These are phyloP conservation scores for Amanita inopinata DNA, from an alignment of 768 basidiomycete genomes.

Conservation along the genomic window DNA sequence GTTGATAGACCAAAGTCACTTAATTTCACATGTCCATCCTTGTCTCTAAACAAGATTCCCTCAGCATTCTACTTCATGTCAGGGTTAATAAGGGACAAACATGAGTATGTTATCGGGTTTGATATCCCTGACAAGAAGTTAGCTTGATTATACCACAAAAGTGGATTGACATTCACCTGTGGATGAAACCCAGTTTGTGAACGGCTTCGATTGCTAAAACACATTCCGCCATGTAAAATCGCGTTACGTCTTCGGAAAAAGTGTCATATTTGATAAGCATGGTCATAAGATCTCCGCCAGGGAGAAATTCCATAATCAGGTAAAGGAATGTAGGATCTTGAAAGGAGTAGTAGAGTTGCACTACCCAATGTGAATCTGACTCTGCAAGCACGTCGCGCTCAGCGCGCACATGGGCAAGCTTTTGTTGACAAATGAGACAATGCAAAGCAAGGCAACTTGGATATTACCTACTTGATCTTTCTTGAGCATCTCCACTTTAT, in stretches of 20 bases:
- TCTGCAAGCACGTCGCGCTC: conserved; percentile 96
- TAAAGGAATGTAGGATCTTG: conserved; percentile 90
- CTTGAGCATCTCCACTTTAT: conserved; percentile 98
- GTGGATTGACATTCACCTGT: conserved; percentile 48
- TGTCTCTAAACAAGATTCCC: conserved; percentile 40
- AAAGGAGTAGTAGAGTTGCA: conserved; percentile 97
- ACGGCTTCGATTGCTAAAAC: conserved; percentile 96
- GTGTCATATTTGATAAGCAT: conserved; percentile 99
- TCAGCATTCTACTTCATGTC: neutral
- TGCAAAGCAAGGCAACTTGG: neutral
- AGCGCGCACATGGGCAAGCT: conserved; percentile 97
- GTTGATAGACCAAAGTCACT: conserved; percentile 98
- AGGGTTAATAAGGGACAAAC: conserved; percentile 18
- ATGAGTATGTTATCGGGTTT: conserved; percentile 91
- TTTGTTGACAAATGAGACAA: neutral
- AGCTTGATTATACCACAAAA: conserved; percentile 5
- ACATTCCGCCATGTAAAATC: conserved; percentile 99
- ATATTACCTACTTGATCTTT: conserved; percentile 76
- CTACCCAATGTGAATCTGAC: conserved; percentile 93
- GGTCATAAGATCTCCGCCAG: conserved; percentile 98
- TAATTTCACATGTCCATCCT: conserved; percentile 93
- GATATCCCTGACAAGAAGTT: conserved; percentile 62
- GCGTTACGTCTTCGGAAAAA: conserved; percentile 94
- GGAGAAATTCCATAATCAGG: conserved; percentile 98
- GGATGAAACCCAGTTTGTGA: conserved; percentile 94